A percentile compares a stretch with the other conserved stretches of the same genome.
Conservation (phyloP, 1,139 yeast genomes). For the Protomyces pachydermus region DNA sequence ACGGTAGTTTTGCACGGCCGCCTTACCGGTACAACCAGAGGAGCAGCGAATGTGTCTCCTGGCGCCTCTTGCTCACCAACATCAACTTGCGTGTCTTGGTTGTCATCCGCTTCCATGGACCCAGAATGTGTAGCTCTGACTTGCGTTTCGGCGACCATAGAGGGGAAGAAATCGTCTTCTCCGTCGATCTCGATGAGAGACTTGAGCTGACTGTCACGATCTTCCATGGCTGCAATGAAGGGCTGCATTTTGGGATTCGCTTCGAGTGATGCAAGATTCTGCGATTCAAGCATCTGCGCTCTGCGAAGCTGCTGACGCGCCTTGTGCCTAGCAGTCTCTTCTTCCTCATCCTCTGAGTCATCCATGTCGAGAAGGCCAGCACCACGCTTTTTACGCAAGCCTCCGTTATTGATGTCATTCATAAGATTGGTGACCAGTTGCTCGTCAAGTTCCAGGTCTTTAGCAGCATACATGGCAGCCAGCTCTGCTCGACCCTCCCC, state of each 20-base stretch:
- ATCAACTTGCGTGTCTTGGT: constrained; percentile 2
- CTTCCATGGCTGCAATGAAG: constrained; percentile 67
- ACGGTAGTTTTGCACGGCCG: not conserved
- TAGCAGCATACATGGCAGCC: constrained; percentile 47
- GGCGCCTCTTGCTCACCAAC: not conserved
- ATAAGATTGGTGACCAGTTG: constrained; percentile 67
- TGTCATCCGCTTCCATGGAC: not conserved
- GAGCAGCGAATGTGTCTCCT: not conserved
- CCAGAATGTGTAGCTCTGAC: not conserved
- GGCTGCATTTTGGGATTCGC: constrained; percentile 62
- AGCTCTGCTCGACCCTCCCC: constrained; percentile 44
- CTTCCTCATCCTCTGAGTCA: constrained; percentile 54
- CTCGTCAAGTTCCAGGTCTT: constrained; percentile 64
- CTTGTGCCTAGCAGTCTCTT: constrained; percentile 43
- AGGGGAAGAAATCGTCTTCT: constrained; percentile 35
- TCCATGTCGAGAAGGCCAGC: constrained; percentile 59
- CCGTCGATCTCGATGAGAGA: constrained; percentile 31
- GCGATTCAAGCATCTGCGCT: constrained; percentile 53
- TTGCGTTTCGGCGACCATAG: not conserved
- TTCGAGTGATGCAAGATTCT: constrained; percentile 48
- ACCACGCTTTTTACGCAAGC: constrained; percentile 56
- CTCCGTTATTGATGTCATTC: constrained; percentile 79
- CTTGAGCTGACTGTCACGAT: constrained; percentile 33
- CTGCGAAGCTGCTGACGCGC: constrained; percentile 51
- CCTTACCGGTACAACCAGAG: not conserved